Conservation (phyloP, 2,329 filamentous ascomycete genomes). For the Colletotrichum truncatum region DNA sequence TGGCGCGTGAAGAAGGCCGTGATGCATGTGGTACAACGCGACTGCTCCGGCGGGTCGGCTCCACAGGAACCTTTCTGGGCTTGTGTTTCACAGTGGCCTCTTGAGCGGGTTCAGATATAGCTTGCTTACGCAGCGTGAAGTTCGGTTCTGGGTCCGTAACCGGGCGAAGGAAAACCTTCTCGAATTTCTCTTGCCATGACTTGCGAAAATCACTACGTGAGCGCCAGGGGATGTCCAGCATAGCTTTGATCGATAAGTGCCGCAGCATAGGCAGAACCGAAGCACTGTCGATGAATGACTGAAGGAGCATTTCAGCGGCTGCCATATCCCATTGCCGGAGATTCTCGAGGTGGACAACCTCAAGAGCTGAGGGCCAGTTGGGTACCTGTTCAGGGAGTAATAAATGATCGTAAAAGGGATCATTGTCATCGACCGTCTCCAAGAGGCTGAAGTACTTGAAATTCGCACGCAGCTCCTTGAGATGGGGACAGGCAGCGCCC, state of each 20-base stretch:
- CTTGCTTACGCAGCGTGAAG: slow-evolving; percentile 33
- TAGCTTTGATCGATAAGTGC: slow-evolving; percentile 76
- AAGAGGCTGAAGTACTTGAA: slow-evolving; percentile 80
- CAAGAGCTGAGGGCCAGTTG: slow-evolving; percentile 79
- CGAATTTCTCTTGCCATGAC: slow-evolving; percentile 78
- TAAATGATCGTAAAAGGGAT: slow-evolving; percentile 77
- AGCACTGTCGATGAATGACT: slow-evolving; percentile 79
- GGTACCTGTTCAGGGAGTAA: slow-evolving; percentile 74
- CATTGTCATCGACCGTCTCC: slow-evolving; percentile 73
- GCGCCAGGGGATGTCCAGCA: slow-evolving; percentile 83
- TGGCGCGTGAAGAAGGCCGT: slow-evolving; percentile 37
- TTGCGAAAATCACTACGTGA: slow-evolving; percentile 82
- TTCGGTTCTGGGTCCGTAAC: slow-evolving; percentile 48
- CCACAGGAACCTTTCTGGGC: slow-evolving; percentile 3
- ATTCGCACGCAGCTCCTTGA: slow-evolving; percentile 80
- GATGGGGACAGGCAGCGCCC: slow-evolving; percentile 71
- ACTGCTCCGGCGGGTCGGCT: slow-evolving; percentile 46
- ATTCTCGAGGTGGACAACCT: slow-evolving; percentile 77
- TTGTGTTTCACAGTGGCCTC: slow-evolving; percentile 1
- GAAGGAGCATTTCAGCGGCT: slow-evolving; percentile 80
- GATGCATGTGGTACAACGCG: slow-evolving; percentile 42
- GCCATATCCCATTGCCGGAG: slow-evolving; percentile 77
- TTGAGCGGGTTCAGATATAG: not conserved
- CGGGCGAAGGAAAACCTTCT: slow-evolving; percentile 69
- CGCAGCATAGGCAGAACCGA: slow-evolving; percentile 73